A percentile compares a stretch with the other conserved stretches of the same genome.
These are phyloP conservation scores for Globomyces pollinis-pini DNA, from an alignment of 192 early-diverging fungal genomes.

Conservation along the genomic window DNA sequence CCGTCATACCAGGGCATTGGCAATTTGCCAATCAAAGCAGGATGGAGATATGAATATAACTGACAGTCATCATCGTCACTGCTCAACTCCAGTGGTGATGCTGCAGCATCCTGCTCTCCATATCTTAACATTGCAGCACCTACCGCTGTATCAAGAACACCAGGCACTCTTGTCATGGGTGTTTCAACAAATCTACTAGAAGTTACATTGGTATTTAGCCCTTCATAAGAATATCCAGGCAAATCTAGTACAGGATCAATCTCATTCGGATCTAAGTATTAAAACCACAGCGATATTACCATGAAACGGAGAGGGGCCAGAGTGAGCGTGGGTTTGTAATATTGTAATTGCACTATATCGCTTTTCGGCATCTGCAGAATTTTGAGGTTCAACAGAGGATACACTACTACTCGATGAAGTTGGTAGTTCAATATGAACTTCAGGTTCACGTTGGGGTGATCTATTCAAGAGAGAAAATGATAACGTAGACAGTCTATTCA, in stretches of 20 bases:
- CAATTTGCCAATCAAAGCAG: slow-evolving; percentile 42
- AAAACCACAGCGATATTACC: no score
- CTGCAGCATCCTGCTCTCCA: slow-evolving; percentile 24
- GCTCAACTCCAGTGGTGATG: no score
- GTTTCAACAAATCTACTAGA: slow-evolving; percentile 32
- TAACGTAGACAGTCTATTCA: background rate
- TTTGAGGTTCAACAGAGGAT: background rate
- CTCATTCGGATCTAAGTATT: background rate
- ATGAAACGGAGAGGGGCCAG: background rate
- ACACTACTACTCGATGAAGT: no score
- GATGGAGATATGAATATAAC: slow-evolving; percentile 42
- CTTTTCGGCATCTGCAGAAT: background rate
- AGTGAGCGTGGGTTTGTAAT: background rate
- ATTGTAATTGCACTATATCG: background rate
- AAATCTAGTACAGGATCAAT: background rate
- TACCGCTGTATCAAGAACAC: slow-evolving; percentile 39
- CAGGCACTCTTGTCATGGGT: slow-evolving; percentile 39
- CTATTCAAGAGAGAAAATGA: background rate
- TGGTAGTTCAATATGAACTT: background rate
- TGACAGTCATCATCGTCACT: slow-evolving; percentile 33
- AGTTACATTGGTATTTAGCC: background rate
- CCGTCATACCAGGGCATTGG: slow-evolving; percentile 33
- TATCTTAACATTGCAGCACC: slow-evolving; percentile 29
- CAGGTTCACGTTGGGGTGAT: background rate
- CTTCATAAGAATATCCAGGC: background rate